Percentiles rank a stretch among this genome's conserved stretches.
These are phyloP conservation scores for Lichenothelia convexa DNA, from an alignment of 495 filamentous ascomycete species.

Conservation along the genomic window DNA sequence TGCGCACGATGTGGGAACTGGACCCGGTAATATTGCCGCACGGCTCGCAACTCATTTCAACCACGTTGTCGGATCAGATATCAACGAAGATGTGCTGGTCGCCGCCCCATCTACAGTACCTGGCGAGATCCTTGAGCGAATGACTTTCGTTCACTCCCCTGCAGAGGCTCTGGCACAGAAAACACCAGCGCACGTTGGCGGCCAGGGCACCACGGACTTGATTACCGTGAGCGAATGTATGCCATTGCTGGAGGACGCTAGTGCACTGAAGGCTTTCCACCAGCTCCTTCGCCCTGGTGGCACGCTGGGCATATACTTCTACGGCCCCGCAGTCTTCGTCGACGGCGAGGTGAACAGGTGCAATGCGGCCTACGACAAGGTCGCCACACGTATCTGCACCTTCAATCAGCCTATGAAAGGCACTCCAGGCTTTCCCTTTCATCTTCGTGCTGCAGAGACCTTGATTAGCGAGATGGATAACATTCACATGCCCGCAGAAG, in stretches of 20 bases:
- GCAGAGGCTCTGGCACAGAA: too few relatives aligned
- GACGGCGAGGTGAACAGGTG: background rate
- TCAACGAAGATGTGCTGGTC: too few relatives aligned
- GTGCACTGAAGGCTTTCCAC: slow-evolving; percentile 2
- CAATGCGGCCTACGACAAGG: slow-evolving; percentile 1
- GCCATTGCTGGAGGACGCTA: slow-evolving; percentile 2
- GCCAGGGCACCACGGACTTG: slow-evolving; percentile 1
- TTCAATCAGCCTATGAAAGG: slow-evolving; percentile 1
- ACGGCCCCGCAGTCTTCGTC: slow-evolving; percentile 4
- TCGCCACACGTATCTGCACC: slow-evolving; percentile 1
- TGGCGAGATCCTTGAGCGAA: too few relatives aligned
- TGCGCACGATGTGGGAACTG: too few relatives aligned
- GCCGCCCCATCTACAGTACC: too few relatives aligned
- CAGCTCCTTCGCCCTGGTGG: slow-evolving; percentile 3
- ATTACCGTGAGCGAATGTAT: slow-evolving; percentile 4
- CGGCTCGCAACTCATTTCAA: too few relatives aligned
- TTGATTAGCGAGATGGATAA: slow-evolving; percentile 7
- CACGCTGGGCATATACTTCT: slow-evolving; percentile 7
- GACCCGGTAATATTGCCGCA: too few relatives aligned
- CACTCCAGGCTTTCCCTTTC: background rate
- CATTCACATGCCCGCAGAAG: background rate
- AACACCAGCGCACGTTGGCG: too few relatives aligned
- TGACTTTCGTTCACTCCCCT: too few relatives aligned
- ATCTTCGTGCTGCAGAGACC: background rate
- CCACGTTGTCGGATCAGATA: too few relatives aligned